Base-by-base conservation (phyloP, 306 rosid species). In the Acacia acuminata region DNA sequence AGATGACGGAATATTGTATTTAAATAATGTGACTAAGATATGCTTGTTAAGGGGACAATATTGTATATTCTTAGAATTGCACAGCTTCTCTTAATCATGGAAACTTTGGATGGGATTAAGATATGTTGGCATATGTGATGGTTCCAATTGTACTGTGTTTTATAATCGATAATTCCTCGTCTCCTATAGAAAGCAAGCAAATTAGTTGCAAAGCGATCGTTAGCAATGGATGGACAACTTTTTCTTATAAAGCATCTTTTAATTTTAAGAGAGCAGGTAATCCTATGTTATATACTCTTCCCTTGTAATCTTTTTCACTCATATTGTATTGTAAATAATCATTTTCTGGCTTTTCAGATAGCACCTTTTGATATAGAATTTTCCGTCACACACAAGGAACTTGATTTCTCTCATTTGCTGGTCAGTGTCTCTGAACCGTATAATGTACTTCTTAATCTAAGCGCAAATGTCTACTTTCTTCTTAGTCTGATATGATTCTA, bases 381-480 rank as follows among this genome's bases (percentile, higher is more conserved):
- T 86, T 92, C 94, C 27, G 97, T 94, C 81, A 96, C 98, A 15
- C 97, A 96, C 82, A 96, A 96, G 93, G 99, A 96, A 80, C 99
- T 96, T 70, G 98, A 96, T 87, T 96, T 96, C 91, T 96, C 99
- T 70, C 99, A 96, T 79, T 88, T 96, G 86, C 94, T 96, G 97
- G 99, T 96, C 71, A 85, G 98, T 93, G 77, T 61, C 77, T 89
- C 82, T 69, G 55, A 71, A 73, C 81, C 85, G 71, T 61, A 82
- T 55, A 66, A 76, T 78, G 75, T 73, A 76, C 67, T 81, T 80
- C 85, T 73, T 84, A 30, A 76, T 75, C 75, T 64, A 69, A 48
- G 74, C 58, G 40, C 73, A 77, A 43, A 17, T 45, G 32, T 45
- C 53, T 32, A 36, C 8, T 3, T 78, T 81, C 43, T 69, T 82